phyloP scores from a whole-genome alignment of 2,329 filamentous ascomycete species.

The Paecilomyces formosus region DNA sequence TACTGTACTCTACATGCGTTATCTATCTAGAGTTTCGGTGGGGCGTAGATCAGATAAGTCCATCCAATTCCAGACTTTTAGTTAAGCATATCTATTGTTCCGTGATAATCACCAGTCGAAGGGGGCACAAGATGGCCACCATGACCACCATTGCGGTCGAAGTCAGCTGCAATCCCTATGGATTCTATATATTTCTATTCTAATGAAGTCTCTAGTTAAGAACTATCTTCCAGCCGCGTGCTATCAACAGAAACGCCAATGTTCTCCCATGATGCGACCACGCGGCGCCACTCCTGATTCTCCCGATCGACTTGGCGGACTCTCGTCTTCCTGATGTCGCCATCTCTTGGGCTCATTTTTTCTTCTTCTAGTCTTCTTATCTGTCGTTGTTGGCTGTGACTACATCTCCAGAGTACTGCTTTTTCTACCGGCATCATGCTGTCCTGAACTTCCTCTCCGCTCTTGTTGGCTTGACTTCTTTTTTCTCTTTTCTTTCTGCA shows the following conservation, averaged over 20 bases:
- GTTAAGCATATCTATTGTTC: neutral
- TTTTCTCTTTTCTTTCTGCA: neutral
- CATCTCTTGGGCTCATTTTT: neutral
- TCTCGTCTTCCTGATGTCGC: neutral
- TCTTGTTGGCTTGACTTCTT: neutral
- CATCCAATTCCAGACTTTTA: neutral
- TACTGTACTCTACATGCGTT: neutral
- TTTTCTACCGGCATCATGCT: neutral
- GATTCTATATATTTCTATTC: too few species aligned
- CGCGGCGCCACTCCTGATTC: neutral
- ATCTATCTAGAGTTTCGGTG: neutral
- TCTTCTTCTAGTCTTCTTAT: neutral
- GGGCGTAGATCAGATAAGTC: neutral
- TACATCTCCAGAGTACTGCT: slow-evolving; percentile 2
- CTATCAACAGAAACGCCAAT: neutral
- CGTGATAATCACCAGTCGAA: neutral
- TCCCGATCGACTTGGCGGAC: neutral
- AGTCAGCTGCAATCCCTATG: too few species aligned
- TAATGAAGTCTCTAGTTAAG: too few species aligned
- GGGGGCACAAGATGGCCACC: too few species aligned
- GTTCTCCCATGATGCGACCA: neutral
- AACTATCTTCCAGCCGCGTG: neutral
- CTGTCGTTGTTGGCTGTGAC: neutral
- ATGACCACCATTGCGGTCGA: too few species aligned
- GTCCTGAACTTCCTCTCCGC: neutral